Base-by-base conservation (phyloP, 176 grass and related monocot genomes). In the Aechmea fasciata region DNA sequence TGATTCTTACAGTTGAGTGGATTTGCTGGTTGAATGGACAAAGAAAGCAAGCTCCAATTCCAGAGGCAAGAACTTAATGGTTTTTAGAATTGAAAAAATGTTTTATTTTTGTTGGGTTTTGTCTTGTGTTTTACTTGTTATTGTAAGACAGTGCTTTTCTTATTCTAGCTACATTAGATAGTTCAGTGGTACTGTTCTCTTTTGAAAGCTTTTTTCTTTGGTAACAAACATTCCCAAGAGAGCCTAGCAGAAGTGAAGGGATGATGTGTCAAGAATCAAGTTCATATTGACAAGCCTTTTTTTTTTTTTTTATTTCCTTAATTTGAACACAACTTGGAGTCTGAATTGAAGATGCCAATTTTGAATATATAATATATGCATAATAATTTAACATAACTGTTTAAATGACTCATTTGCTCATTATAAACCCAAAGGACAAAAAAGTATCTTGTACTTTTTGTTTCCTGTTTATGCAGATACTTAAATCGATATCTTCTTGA, bases 11-110 rank as follows among this genome's bases (percentile, higher is more conserved):
- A 92, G 93, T 97, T 66, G 93, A 97, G 86, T 97, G 93, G 93
- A 97, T 90, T 83, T 97, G 93, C 93, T 97, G 89, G 93, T 83
- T 97, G 82, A 97, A 97, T 82, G 86, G 93, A 15, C 93, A 97
- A 57, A 87, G 89, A 63, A 92, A 85, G 89, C 90, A 81, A 83
- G 77, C 86, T 77, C 93, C 93, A 28, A 85, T 84, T 48, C 89
- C 77, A 18, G 88, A 97, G 86, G 93, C 84, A 80, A 66, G 63
- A 48, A 9, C 47, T 33, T 3, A 20, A 57, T 26, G 1, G 50
- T 66, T 41, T 75, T 10, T 75, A 74, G 20, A 11, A 49, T 25
- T 73, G 33, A 52, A 11, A 2, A 26, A 50, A 57, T 3, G 8
- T 18, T 10, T 71, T 24, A 57, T 65, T 71, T 57, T 47, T 55